Evolutionary conservation across 1,284 basidiomycete species (phyloP).

Genomic region (Melampsora larici-populina): DNA sequence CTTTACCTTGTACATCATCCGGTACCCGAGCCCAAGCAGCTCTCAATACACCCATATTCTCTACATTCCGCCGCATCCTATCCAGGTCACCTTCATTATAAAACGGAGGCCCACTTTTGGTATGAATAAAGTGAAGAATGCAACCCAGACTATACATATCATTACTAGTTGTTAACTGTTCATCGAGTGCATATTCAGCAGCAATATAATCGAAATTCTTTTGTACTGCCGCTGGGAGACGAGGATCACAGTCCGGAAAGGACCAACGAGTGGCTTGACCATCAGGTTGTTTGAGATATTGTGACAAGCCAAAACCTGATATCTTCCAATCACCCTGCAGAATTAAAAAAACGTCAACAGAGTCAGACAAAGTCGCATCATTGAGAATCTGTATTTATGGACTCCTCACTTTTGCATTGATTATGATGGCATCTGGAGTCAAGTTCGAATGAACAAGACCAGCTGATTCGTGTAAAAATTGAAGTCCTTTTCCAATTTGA

Average conservation of each 20-base stretch:
- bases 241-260: conserved; percentile 80
- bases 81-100: conserved; percentile 78
- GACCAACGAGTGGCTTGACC: conserved; percentile 76
- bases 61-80: conserved; percentile 73
- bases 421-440: conserved; percentile 73
- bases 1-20: conserved; percentile 49
- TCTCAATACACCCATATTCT: conserved; percentile 58
- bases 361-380: conserved; percentile 49
- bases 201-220: conserved; percentile 94
- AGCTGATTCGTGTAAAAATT: conserved; percentile 86
- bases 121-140: conserved; percentile 75
- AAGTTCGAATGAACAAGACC: conserved; percentile 89
- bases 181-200: conserved; percentile 90
- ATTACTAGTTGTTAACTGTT: conserved; percentile 75
- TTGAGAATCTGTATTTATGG: not conserved
- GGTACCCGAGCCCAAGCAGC: conserved; percentile 50
- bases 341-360: no score
- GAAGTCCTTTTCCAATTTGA: conserved; percentile 86
- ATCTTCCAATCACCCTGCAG: conserved; percentile 95
- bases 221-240: conserved; percentile 75
- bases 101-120: conserved; percentile 81
- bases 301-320: conserved; percentile 80
- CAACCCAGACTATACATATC: conserved; percentile 95
- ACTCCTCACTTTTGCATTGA: conserved; percentile 70
- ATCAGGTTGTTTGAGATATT: conserved; percentile 68